Base-by-base conservation (phyloP, 257 asterid genomes). In the Solanum piurae region DNA sequence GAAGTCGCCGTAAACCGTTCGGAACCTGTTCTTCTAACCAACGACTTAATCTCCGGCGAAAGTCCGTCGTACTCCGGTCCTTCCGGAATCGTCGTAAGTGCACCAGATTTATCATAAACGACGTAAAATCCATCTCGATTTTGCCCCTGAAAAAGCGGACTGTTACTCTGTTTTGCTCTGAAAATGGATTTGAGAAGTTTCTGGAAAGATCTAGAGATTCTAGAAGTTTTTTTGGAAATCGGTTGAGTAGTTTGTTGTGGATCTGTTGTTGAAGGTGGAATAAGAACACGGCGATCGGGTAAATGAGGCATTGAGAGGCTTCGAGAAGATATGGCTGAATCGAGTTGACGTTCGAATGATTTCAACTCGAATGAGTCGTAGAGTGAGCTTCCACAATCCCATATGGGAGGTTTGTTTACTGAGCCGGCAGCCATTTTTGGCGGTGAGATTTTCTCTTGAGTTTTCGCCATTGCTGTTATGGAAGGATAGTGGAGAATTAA, bases 351-450 rank as follows among this genome's bases (percentile, higher is more conserved):
- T 34, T 92, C 93, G 46, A 95, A 92, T 2, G 98, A 87, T 86
- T 93, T 90, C 7, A 92, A 82, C 92, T 95, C 98, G 60, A 93
- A 95, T 2, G 98, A 95, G 36, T 95, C 98, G 90, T 95, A 95
- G 6, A 95, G 93, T 0, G 97, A 92, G 88, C 98, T 95, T 8
- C 90, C 98, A 10, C 96, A 94, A 68, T 95, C 98, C 98, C 98
- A 95, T 12, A 94, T 87, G 0, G 20, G 87, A 82, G 88, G 89
- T n/a, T 91, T 88, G 68, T 68, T 46, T 27, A 44, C 20, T 38
- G 16, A 8, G 29, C 16, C 33, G 71, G 36, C 13, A 6, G 49
- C 49, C 20, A 90, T 72, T 73, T 85, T 34, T 14, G 79, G 87
- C 71, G 40, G 80, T 83, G 83, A 21, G 89, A 86, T 16, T 83